phyloP scores from a whole-genome alignment of 257 asterid genomes.

The Solanum sejunctum region DNA sequence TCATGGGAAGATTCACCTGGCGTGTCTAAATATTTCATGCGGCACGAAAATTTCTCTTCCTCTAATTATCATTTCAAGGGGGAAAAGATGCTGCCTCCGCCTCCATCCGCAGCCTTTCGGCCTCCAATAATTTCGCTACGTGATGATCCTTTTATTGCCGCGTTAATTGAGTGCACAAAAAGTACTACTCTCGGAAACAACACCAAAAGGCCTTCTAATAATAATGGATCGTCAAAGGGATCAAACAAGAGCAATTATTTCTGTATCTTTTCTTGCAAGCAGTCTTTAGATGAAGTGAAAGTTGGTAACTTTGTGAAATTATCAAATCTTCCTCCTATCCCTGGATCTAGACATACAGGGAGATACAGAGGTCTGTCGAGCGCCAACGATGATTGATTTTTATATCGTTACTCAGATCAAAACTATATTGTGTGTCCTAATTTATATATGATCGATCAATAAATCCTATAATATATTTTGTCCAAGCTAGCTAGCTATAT shows the following conservation, averaged over 20 bases:
- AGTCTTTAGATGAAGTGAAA: constrained; percentile 24
- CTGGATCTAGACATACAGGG: constrained; percentile 8
- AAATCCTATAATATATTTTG: not conserved
- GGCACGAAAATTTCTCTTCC: constrained; percentile 7
- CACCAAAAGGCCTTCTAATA: not conserved
- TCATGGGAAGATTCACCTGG: constrained; percentile 84
- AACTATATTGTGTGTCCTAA: not conserved
- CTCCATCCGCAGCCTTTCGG: not conserved
- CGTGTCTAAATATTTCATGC: constrained; percentile 22
- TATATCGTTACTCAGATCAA: not conserved
- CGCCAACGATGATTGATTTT: not conserved
- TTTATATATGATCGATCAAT: not conserved
- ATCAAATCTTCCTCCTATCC: constrained; percentile 39
- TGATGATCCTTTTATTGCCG: constrained; percentile 54
- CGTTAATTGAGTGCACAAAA: constrained; percentile 41
- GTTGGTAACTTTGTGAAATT: constrained; percentile 27
- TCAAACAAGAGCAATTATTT: constrained; percentile 1
- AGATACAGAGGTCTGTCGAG: constrained; percentile 1
- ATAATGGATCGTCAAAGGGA: not conserved
- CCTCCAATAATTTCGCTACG: constrained; percentile 1
- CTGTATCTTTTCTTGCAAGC: constrained; percentile 32
- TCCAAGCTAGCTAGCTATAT: too few species aligned
- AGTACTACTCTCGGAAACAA: not conserved
- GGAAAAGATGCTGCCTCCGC: not conserved
- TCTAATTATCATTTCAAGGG: not conserved